phyloP scores from a whole-genome alignment of 2,329 filamentous ascomycete genomes.

The Pestalotiopsis sp. region DNA sequence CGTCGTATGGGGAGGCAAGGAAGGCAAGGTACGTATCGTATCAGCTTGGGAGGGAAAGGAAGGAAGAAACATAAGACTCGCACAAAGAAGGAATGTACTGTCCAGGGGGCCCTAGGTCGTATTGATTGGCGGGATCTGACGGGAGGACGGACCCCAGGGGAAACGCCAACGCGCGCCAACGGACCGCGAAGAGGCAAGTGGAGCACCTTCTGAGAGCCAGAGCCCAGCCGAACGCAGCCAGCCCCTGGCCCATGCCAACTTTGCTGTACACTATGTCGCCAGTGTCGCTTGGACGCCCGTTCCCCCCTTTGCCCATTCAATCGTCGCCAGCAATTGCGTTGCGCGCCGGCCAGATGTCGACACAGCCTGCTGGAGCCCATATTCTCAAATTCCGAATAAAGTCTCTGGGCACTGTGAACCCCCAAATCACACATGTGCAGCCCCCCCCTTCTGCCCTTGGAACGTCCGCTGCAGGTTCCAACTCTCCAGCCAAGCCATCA shows the following conservation, averaged over 20 bases:
- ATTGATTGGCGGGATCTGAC: conserved; percentile 13
- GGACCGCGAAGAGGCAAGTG: conserved; percentile 1
- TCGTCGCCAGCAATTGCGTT: too few species aligned
- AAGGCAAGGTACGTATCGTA: not conserved
- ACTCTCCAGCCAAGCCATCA: not conserved
- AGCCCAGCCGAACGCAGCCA: not conserved
- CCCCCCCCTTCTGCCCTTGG: too few species aligned
- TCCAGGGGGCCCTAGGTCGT: not conserved
- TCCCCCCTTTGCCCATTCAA: too few species aligned
- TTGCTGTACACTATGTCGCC: not conserved
- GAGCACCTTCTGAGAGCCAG: not conserved
- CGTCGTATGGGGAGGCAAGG: not conserved
- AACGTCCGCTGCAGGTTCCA: not conserved
- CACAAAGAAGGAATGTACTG: conserved; percentile 10
- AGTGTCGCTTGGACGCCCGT: not conserved
- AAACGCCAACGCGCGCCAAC: not conserved
- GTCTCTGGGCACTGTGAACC: too few species aligned
- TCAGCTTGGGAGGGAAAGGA: not conserved
- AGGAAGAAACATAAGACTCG: not conserved
- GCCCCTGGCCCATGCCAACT: not conserved
- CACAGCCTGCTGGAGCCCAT: not conserved
- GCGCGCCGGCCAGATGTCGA: too few species aligned
- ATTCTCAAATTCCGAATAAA: not conserved
- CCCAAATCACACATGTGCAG: too few species aligned
- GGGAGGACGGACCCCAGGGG: conserved; percentile 11